Base-by-base conservation (phyloP, 192 early-diverging fungal genomes). In the Entomortierella lignicola region DNA sequence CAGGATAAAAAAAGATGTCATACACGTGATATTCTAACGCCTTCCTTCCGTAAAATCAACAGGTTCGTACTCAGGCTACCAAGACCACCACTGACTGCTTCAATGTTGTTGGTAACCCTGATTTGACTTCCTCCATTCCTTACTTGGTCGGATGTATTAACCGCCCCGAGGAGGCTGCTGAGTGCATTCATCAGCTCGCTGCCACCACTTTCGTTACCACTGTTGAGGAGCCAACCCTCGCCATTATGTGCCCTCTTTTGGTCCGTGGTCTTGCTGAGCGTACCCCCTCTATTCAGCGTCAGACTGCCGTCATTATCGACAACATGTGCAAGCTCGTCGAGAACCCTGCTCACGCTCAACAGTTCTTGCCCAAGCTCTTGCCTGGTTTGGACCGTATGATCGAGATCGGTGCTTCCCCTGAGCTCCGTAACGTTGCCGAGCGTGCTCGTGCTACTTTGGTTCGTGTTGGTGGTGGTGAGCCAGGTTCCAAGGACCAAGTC, bases 291-390 rank as follows among this genome's bases (percentile, higher is more conserved):
- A 89, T 93, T 66, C 85, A 91, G 66, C 91, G 92, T 84, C 89
- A 90, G 77, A 83, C 89, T 72, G 88, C 90, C 63, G 88, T 94
- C 69, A 93, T 95, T 82, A 92, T 95, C 75, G 91, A 94, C 88
- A 95, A 95, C 89, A 95, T 95, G 94, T 93, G 90, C 83, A 95
- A 94, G 86, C 87, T 95, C 56, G 92, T 94, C 64, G 91, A 93
- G 81, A 87, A 94, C 85, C 92, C 93, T 58, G 85, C 88, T 72
- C 89, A 92, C 67, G 91, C 91, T 55, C 85, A 87, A 69, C 92
- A 91, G 71, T 95, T 95, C 90, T 84, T 95, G 83, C 92, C 92
- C 66, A 80, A 86, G 55, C 85, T 95, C 48, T 81, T 94, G 64
- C 93, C 93, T 52, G 90, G 89, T 83, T 81, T 95, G 70, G 89